A percentile compares a stretch with the other conserved stretches of the same genome.
Evolutionary conservation across 1,139 yeast genomes (phyloP).

Genomic region (Saccharomyces hybrid): DNA sequence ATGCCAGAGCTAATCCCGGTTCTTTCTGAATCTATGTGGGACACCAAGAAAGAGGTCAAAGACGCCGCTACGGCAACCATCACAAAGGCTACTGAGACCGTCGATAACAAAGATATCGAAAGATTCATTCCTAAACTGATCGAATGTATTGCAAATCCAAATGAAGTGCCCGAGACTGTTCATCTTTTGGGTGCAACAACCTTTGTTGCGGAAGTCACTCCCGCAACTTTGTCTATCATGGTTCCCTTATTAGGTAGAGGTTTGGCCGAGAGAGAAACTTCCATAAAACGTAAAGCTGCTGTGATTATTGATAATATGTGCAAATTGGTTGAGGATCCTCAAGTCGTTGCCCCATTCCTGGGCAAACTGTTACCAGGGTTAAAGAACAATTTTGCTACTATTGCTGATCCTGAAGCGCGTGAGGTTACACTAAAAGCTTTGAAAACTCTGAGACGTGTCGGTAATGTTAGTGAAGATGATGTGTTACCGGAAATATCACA

Average conservation of each 20-base stretch:
- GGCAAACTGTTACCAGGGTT: slow-evolving; percentile 88
- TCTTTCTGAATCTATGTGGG: slow-evolving; percentile 99
- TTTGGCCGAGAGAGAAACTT: slow-evolving; percentile 97
- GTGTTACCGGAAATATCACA: slow-evolving; percentile 90
- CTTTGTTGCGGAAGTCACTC: slow-evolving; percentile 97
- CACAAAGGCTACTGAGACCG: slow-evolving; percentile 91
- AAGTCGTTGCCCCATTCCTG: slow-evolving; percentile 98
- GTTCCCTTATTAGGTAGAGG: slow-evolving; percentile 98
- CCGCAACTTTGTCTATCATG: slow-evolving; percentile 98
- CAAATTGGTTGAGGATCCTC: slow-evolving; percentile 99
- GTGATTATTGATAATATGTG: slow-evolving; percentile 99
- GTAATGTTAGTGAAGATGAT: slow-evolving; percentile 86
- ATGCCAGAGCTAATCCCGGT: slow-evolving; percentile 98
- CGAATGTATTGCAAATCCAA: slow-evolving; percentile 91
- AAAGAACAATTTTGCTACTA: slow-evolving; percentile 82
- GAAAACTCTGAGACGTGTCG: slow-evolving; percentile 95
- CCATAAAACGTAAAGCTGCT: slow-evolving; percentile 98
- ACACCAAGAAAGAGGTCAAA: slow-evolving; percentile 96
- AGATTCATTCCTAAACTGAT: slow-evolving; percentile 96
- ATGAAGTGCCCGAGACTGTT: slow-evolving; percentile 95
- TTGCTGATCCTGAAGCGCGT: slow-evolving; percentile 99
- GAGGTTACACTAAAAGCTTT: slow-evolving; percentile 93
- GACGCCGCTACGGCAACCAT: slow-evolving; percentile 90
- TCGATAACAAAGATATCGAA: slow-evolving; percentile 98
- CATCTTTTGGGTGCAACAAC: slow-evolving; percentile 98